Percentiles rank a stretch among this genome's conserved stretches.
phyloP scores from a whole-genome alignment of 108 stramenopile genomes.

The Poteriospumella lacustris region DNA sequence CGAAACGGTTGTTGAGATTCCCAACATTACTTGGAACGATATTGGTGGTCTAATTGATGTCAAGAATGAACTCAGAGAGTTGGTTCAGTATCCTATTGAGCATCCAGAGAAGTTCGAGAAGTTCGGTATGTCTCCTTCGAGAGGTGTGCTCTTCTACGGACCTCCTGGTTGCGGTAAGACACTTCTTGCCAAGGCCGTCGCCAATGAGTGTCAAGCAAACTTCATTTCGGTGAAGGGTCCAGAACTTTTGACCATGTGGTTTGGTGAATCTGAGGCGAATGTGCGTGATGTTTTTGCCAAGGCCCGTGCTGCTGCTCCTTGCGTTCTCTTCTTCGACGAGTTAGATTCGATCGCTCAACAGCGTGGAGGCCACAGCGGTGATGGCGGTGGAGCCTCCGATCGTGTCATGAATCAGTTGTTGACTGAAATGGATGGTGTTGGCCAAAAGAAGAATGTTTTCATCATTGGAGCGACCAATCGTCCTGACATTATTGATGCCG shows the following conservation, averaged over 20 bases:
- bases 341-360: constrained; percentile 97
- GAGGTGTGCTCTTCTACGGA: constrained; percentile 99
- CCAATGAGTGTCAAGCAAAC: constrained; percentile 99
- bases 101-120: constrained; percentile 95
- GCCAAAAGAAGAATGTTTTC: constrained; percentile 99
- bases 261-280: constrained; percentile 99
- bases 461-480: constrained; percentile 98
- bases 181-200: constrained; percentile 99
- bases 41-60: constrained; percentile 97
- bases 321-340: constrained; percentile 99
- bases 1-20: constrained; percentile 93
- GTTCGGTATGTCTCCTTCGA: constrained; percentile 95
- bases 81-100: constrained; percentile 99
- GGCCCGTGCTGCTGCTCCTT: constrained; percentile 96
- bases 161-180: constrained; percentile 99
- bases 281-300: constrained; percentile 99
- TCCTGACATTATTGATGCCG: constrained; percentile 99
- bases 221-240: constrained; percentile 98
- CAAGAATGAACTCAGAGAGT: constrained; percentile 96
- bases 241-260: constrained; percentile 99
- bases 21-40: constrained; percentile 95
- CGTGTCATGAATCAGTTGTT: constrained; percentile 99
- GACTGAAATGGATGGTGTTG: constrained; percentile 99
- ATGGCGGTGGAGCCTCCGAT: constrained; percentile 99
- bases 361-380: constrained; percentile 81